phyloP scores from a whole-genome alignment of 495 filamentous ascomycete species.

The Oleoguttula mirabilis region DNA sequence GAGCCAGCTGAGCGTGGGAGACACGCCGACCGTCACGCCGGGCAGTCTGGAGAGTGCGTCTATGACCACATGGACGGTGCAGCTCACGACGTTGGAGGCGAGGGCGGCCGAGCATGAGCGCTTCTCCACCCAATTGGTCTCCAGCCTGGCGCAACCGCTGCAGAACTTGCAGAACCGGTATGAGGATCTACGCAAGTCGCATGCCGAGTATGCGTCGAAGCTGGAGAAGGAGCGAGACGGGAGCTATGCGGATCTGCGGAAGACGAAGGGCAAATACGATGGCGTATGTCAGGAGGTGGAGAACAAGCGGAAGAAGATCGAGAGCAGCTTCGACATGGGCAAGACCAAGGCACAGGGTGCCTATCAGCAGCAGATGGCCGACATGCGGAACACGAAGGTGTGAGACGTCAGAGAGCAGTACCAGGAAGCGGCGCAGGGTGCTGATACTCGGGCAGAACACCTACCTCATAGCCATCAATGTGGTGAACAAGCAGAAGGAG shows the following conservation, averaged over 20 bases:
- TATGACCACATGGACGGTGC: slow-evolving; percentile 91
- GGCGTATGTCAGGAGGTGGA: slow-evolving; percentile 88
- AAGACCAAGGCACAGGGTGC: slow-evolving; percentile 74
- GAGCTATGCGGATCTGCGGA: slow-evolving; percentile 74
- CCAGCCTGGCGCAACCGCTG: slow-evolving; percentile 72
- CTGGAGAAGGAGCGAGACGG: slow-evolving; percentile 78
- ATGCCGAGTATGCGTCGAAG: slow-evolving; percentile 76
- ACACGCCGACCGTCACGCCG: slow-evolving; percentile 83
- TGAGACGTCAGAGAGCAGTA: slow-evolving; percentile 5
- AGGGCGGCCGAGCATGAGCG: slow-evolving; percentile 80
- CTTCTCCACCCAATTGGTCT: slow-evolving; percentile 60
- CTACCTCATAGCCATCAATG: slow-evolving; percentile 87
- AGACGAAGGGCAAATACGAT: slow-evolving; percentile 88
- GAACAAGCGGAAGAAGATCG: slow-evolving; percentile 83
- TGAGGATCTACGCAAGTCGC: slow-evolving; percentile 86
- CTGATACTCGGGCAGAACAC: slow-evolving; percentile 54
- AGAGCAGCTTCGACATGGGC: slow-evolving; percentile 72
- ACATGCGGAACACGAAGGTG: slow-evolving; percentile 93
- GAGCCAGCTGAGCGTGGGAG: slow-evolving; percentile 80
- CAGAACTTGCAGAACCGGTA: slow-evolving; percentile 59
- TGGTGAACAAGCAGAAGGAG: slow-evolving; percentile 92
- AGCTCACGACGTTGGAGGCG: slow-evolving; percentile 78
- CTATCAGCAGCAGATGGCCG: slow-evolving; percentile 77
- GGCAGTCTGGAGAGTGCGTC: slow-evolving; percentile 93
- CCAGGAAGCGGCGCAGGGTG: background rate